Base-by-base conservation (phyloP, 176 grass and related monocot genomes). In the Cymbopogon citratus region DNA sequence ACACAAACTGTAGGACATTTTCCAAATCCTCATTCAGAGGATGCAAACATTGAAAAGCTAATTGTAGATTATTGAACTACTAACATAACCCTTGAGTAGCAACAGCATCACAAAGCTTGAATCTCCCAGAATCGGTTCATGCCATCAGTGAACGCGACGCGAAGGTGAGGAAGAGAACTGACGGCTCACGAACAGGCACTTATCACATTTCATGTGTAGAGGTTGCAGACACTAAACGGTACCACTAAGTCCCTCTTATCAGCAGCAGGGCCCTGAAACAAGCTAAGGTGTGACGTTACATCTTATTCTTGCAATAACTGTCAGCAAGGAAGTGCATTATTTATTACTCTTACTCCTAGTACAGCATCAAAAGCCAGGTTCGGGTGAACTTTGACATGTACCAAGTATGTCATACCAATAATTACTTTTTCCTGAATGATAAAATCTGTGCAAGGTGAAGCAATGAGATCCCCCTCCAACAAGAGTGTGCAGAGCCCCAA, bases 231-330 rank as follows among this genome's bases (percentile, higher is more conserved):
- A 77, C 81, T 85, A 82, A 81, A 89, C 82, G 72, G 64, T 73
- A 88, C 66, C 70, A 77, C 64, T 87, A 83, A 68, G 63, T 92
- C 71, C 78, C 73, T 79, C 78, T 76, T 78, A 88, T 38, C 86
- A 84, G 84, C 88, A 84, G 83, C 86, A 81, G 84, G 68, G 67
- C 72, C 86, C 89, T 94, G 89, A 89, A 94, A 91, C 75, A 89
- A 83, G 85, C 87, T 87, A 84, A 86, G 35, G 71, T 86, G 78
- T 76, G 68, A 74, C 80, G 76, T 80, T 71, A 83, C 76, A 69
- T 85, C 78, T 87, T 88, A 68, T 81, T 82, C 71, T 84, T 87
- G 82, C 41, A 49, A 49, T 60, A 88, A 77, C 35, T 71, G 84
- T 83, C 78, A 76, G 69, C 69, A 82, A 86, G 81, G 43, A 87